Base-by-base conservation (phyloP, 306 rosid genomes). In the Malus asiatica region DNA sequence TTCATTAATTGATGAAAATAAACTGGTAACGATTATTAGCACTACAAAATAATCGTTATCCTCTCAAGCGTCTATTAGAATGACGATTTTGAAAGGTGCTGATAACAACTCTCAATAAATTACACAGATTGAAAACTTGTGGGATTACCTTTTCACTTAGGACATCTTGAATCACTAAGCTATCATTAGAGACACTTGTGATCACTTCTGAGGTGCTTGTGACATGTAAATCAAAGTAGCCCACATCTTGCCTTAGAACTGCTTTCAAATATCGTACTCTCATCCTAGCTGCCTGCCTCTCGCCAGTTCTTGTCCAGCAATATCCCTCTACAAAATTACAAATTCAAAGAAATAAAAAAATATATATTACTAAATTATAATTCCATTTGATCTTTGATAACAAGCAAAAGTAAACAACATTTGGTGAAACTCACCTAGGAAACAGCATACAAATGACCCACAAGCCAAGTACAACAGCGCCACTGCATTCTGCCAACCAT, bases 271-370 rank as follows among this genome's bases (percentile, higher is more conserved):
- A 95, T 42, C 90, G 87, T 0, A 82, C 93, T 86, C 98, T 90
- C 97, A 95, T 90, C 82, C 89, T 89, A 33, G 98, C 86, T 6
- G 97, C 90, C 82, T 95, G 98, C 71, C 97, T 83, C 77, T 90
- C 97, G 1, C 96, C 96, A 5, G 98, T 95, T 89, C 98, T 89
- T 66, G 98, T 92, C 98, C 98, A 95, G 53, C 97, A 92, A 79
- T 89, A 95, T 4, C 98, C 98, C 89, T 92, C 97, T 94, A 44
- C 32, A 65, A 62, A 71, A 7, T 58, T 4, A 58, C 62, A 52
- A 13, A 40, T 67, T 33, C 23, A 8, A 68, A 33, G 18, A 71
- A 27, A 33, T 40, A 0, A 70, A 70, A 42, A 18, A 48, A 53
- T 1, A 40, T 18, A 10, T 14, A 11, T 38, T 15, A 15, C 2